Evolutionary conservation across 2,329 filamentous ascomycete genomes (phyloP).

Genomic region (Scytalidium lignicola): DNA sequence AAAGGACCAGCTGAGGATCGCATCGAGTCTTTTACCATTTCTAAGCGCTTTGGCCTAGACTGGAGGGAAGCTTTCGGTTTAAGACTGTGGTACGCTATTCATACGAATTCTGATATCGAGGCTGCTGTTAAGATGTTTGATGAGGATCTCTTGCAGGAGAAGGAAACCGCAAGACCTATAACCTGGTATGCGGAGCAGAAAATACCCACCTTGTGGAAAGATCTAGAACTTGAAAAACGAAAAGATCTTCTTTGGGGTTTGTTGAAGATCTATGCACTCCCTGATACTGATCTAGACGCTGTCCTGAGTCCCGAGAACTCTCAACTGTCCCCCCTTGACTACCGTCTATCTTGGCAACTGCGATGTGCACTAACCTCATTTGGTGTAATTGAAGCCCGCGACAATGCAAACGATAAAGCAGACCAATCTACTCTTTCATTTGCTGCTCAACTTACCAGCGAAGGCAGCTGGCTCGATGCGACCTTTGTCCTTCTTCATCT

Average conservation of each 20-base stretch:
- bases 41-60: slow-evolving; percentile 76
- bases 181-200: slow-evolving; percentile 64
- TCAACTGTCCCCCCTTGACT: slow-evolving; percentile 68
- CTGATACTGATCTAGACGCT: slow-evolving; percentile 58
- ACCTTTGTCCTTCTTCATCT: slow-evolving; percentile 76
- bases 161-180: slow-evolving; percentile 64
- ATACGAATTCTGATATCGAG: slow-evolving; percentile 62
- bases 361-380: slow-evolving; percentile 57
- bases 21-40: slow-evolving; percentile 73
- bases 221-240: slow-evolving; percentile 50
- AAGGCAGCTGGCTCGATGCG: slow-evolving; percentile 64
- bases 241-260: slow-evolving; percentile 86
- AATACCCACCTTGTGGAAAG: slow-evolving; percentile 54
- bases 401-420: slow-evolving; percentile 50
- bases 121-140: slow-evolving; percentile 69
- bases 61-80: slow-evolving; percentile 94
- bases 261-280: slow-evolving; percentile 70
- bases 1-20: slow-evolving; percentile 73
- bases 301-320: slow-evolving; percentile 72
- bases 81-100: slow-evolving; percentile 81
- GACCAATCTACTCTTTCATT: slow-evolving; percentile 65
- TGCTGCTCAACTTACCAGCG: slow-evolving; percentile 55
- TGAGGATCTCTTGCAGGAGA: slow-evolving; percentile 65
- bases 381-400: slow-evolving; percentile 47
- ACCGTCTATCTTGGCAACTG: slow-evolving; percentile 80